phyloP scores from a whole-genome alignment of 2,329 filamentous ascomycete species.

The Purpureocillium lavendulum region DNA sequence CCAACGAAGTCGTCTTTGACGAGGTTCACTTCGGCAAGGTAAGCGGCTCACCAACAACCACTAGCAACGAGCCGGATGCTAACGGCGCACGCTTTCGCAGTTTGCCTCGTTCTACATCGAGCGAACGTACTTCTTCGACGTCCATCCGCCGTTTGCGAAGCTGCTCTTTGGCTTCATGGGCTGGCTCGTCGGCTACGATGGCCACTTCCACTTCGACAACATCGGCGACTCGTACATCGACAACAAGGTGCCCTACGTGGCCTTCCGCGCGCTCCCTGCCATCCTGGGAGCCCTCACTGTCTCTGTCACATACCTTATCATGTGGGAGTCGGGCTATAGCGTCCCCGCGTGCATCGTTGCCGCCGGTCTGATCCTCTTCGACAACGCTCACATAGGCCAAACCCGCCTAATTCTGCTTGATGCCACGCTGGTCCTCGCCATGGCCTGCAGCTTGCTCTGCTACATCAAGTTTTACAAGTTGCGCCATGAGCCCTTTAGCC shows the following conservation, averaged over 20 bases:
- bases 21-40: conserved; percentile 99
- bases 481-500: conserved; percentile 76
- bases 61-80: background rate
- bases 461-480: conserved; percentile 99
- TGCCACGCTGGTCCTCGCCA: conserved; percentile 87
- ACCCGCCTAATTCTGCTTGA: conserved; percentile 92
- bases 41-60: conserved; percentile 17
- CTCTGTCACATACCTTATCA: conserved; percentile 89
- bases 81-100: conserved; percentile 25
- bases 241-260: conserved; percentile 96
- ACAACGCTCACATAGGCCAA: conserved; percentile 97
- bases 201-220: conserved; percentile 96
- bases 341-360: conserved; percentile 86
- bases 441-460: conserved; percentile 87
- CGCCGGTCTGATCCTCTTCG: conserved; percentile 78
- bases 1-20: conserved; percentile 95
- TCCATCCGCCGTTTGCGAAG: conserved; percentile 96
- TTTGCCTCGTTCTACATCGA: conserved; percentile 80
- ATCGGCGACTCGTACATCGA: conserved; percentile 97
- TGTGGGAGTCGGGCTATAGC: conserved; percentile 99
- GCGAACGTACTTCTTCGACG: conserved; percentile 98
- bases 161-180: conserved; percentile 94
- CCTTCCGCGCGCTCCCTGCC: conserved; percentile 88
- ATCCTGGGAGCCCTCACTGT: conserved; percentile 88
- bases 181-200: conserved; percentile 96